Base-by-base conservation (phyloP, 257 asterid species). In the Leptodermis oblonga region DNA sequence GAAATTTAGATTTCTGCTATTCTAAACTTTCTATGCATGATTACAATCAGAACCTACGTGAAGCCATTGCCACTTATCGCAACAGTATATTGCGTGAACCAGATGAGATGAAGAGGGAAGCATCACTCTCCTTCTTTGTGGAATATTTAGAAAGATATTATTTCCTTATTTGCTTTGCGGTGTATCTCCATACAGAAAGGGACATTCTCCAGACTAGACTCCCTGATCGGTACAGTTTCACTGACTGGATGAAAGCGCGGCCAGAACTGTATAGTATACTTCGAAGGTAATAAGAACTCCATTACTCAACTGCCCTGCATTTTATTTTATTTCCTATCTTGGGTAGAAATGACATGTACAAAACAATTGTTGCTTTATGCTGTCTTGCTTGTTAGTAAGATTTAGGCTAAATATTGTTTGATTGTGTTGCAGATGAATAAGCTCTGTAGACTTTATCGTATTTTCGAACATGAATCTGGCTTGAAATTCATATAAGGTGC, bases 121-220 rank as follows among this genome's bases (percentile, higher is more conserved):
- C 98, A 77, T 87, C 97, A 70, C 93, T 92, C 71, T 92, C 98
- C 77, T 92, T 88, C 83, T 92, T 92, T 65, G 95, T 92, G 83
- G 98, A 92, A 88, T 92, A 92, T 82, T 78, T 92, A 83, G 98
- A 92, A 85, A 90, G 98, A 92, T 92, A 92, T 87, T 92, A 92
- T 84, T 92, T 84, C 84, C 97, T 92, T 68, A 92, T 92, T 65
- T 92, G 98, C 79, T 92, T 92, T 86, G 87, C 98, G 53, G 98
- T 92, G 66, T 90, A 92, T 81, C 97, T 92, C 71, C 90, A 90
- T 67, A 88, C 93, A 36, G 93, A 87, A 80, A 85, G 95, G 82
- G 97, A 79, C 43, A 87, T 87, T 42, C 85, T 80, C 59, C 80
- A 85, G 70, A 78, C 89, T 77, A 72, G 67, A 67, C 86, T 92